Base-by-base conservation (phyloP, 345 rosid species). In the Hibiscus syriacus region DNA sequence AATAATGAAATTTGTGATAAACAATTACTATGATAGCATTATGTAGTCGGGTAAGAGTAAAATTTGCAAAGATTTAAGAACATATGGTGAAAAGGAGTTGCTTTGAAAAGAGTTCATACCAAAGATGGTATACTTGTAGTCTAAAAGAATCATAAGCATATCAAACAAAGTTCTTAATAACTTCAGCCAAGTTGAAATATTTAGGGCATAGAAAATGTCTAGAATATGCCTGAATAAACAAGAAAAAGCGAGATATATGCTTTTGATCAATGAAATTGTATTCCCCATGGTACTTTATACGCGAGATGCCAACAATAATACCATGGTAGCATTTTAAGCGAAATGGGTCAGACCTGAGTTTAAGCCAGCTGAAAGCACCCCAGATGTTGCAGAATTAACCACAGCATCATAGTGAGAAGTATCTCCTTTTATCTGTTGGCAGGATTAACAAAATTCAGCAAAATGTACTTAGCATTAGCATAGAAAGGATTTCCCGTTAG, bases 371-470 rank as follows among this genome's bases (percentile, higher is more conserved):
- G 99, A 94, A 72, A 94, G 98, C 32, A 94, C 97, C 60, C 99
- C 97, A 7, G 99, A 94, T 38, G 99, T 89, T 14, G 88, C 97
- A 6, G 99, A 89, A 83, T 94, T 92, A 39, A 89, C 97, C 59
- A 94, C 99, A 16, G 96, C 97, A 58, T 94, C 99, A 83, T 89
- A 91, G 72, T 94, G 99, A 4, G 95, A 67, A 34, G 99, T 94
- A 78, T 94, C 99, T 36, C 99, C 99, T 80, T 90, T 86, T 72
- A 94, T 64, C 99, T 94, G 84, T 43, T 29, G 67, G 73, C 68
- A 68, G n/a, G 32, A 71, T 79, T 34, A 74, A 71, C 41, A 36
- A 36, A 20, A 27, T 26, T 17, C n/a, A 70, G 49, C 26, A 72
- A 45, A 34, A 48, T 16, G 8, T 10, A 38, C 34, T 23, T 14